Evolutionary conservation across 805 yeast species (phyloP).

Genomic region (Geotrichum ghanense): DNA sequence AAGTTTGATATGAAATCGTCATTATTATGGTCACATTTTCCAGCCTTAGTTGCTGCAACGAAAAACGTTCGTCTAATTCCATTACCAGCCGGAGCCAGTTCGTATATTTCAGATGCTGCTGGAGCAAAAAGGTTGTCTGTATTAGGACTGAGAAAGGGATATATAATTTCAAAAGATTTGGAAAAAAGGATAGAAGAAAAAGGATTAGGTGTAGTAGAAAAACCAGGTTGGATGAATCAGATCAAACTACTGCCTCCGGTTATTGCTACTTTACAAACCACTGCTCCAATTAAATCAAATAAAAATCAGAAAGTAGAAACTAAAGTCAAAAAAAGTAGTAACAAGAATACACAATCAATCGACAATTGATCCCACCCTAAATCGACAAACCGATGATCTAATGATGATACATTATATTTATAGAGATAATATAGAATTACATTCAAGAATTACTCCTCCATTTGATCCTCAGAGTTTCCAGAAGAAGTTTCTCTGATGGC

Average conservation of each 20-base stretch:
- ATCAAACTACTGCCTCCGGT: background rate
- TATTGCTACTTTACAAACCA: constrained; percentile 1
- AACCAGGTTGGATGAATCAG: background rate
- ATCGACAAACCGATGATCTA: too few species aligned
- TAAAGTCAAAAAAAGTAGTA: too few species aligned
- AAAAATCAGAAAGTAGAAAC: background rate
- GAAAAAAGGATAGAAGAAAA: background rate
- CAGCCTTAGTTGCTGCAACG: constrained; percentile 10
- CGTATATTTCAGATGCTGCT: background rate
- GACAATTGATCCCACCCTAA: too few species aligned
- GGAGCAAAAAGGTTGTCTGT: background rate
- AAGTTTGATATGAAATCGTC: constrained; percentile 15
- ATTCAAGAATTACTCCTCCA: constrained; percentile 33
- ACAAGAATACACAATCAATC: too few species aligned
- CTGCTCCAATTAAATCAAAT: background rate
- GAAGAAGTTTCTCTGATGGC: constrained; percentile 79
- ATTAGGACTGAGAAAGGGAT: constrained; percentile 2
- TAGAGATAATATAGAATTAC: background rate
- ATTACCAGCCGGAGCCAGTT: constrained; percentile 3
- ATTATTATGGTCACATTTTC: constrained; percentile 14
- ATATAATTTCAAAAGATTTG: constrained; percentile 1
- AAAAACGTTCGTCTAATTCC: background rate
- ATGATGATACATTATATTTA: background rate
- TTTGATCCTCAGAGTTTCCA: constrained; percentile 40
- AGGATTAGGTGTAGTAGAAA: constrained; percentile 5